Evolutionary conservation across 1,284 basidiomycete species (phyloP), one percentile per base, ranked within the genome.

Genomic region (Anthracocystis panici-leucophaei): DNA sequence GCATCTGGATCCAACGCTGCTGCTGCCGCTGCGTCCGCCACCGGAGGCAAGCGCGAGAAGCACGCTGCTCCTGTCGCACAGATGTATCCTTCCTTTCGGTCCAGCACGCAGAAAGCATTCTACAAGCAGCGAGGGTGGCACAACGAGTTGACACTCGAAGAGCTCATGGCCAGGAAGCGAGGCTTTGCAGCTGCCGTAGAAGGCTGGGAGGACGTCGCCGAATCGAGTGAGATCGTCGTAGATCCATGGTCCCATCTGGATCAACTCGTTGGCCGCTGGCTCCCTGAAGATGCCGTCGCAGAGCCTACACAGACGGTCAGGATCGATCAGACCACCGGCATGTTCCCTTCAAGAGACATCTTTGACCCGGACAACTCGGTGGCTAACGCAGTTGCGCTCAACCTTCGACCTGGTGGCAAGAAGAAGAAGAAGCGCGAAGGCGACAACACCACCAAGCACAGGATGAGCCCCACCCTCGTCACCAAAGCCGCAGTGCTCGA

Each of bases 161-260:
- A 84, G 55, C 62, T 83, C 16, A 58, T 65, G n/a, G 78, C 69
- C 2, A 45, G 57, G 18, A 60, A 57, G 16, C 52, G 59, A 11
- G 69, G 65, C 25, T 64, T 73, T 27, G 48, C 60, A 14, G 20
- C 53, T n/a, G 69, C 50, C 8, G 10, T 48, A 1, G 72, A 75
- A 54, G 65, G 62, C 11, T 74, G 71, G 71, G 62, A 74, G 45
- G 55, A 64, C 5, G 41, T 38, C 20, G n/a, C 50, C n/a, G 57
- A 61, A 14, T 44, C 56, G 2, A 64, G 11, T 21, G 57, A 60
- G 25, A 20, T 33, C 18, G 12, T 33, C 9, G 21, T 51, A 2
- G 83, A 84, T 64, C 78, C 82, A 9, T 84, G 80, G 79, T 33
- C 65, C 0, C 65, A 77, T 49, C 77, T 84, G 40, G 80, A 84